Percentiles rank a stretch among this genome's conserved stretches.
Evolutionary conservation across 2,329 filamentous ascomycete species (phyloP).

Genomic region (Trichoderma arundinaceum): DNA sequence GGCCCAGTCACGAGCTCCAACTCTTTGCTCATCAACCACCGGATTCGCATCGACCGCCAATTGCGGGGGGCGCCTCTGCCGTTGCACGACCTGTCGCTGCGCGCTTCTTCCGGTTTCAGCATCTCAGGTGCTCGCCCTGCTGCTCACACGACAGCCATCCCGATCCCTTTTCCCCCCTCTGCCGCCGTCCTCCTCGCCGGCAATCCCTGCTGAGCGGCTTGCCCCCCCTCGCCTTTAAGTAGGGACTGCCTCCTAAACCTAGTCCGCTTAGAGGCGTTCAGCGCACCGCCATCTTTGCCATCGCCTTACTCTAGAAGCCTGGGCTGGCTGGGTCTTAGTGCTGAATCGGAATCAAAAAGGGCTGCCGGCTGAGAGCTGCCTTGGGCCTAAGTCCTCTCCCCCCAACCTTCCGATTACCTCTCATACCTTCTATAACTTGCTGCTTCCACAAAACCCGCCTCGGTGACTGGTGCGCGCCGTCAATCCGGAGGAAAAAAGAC

Average conservation of each 20-base stretch:
- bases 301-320: slow-evolving; percentile 9
- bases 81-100: neutral
- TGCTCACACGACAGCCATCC: slow-evolving; percentile 29
- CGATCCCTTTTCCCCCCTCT: neutral
- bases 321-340: slow-evolving; percentile 1
- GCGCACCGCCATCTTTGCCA: neutral
- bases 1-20: slow-evolving; percentile 26
- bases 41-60: neutral
- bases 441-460: neutral
- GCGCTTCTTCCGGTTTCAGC: slow-evolving; percentile 28
- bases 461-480: neutral
- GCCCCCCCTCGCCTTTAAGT: neutral
- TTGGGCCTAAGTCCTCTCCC: slow-evolving; percentile 8
- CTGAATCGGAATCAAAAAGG: slow-evolving; percentile 17
- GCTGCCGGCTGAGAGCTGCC: slow-evolving; percentile 10
- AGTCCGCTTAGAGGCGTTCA: slow-evolving; percentile 6
- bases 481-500: neutral
- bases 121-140: slow-evolving; percentile 26
- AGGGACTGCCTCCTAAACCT: neutral
- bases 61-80: slow-evolving; percentile 22
- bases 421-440: slow-evolving; percentile 14
- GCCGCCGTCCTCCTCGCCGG: neutral
- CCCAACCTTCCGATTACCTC: neutral
- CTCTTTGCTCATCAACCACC: neutral
- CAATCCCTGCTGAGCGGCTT: slow-evolving; percentile 16